phyloP scores from a whole-genome alignment of 2,329 filamentous ascomycete genomes.

The Aspergillus sp. region DNA sequence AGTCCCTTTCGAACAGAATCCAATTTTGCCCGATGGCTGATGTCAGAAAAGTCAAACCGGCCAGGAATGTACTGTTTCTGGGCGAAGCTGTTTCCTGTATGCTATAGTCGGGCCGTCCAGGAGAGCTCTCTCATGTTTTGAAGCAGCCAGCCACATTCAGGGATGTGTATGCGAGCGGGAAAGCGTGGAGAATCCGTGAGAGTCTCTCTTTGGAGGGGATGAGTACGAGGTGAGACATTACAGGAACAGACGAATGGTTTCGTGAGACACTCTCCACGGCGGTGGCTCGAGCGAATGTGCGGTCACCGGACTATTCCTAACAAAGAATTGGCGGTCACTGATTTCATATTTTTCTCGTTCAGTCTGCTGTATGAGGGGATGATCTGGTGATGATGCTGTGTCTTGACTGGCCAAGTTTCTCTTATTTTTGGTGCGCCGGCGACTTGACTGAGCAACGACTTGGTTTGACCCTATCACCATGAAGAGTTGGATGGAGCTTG shows the following conservation, averaged over 20 bases:
- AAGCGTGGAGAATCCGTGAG: background rate
- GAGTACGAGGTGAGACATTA: conserved; percentile 10
- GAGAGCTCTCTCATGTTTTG: conserved; percentile 28
- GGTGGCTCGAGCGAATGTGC: background rate
- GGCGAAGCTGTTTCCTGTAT: conserved; percentile 34
- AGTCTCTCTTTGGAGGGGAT: conserved; percentile 2
- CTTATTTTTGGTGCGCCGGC: conserved; percentile 12
- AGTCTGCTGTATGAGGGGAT: conserved; percentile 3
- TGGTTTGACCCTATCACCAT: conserved; percentile 10
- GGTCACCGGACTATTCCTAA: conserved; percentile 5
- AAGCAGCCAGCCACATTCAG: background rate
- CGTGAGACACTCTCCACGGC: conserved; percentile 1
- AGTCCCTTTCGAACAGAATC: conserved; percentile 29
- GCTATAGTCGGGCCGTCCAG: conserved; percentile 31
- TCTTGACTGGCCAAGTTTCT: conserved; percentile 21
- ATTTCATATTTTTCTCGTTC: conserved; percentile 8
- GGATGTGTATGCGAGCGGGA: background rate
- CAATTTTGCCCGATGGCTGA: conserved; percentile 33
- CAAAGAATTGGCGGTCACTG: conserved; percentile 7
- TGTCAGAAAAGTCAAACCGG: conserved; percentile 24
- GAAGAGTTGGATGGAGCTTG: conserved; percentile 2
- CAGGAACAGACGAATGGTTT: conserved; percentile 9
- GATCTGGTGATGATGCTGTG: conserved; percentile 7
- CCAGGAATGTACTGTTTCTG: conserved; percentile 30
- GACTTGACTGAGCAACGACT: conserved; percentile 4